Conservation (phyloP, 139 green algal genomes). For the Protoeuglena noctilucae region DNA sequence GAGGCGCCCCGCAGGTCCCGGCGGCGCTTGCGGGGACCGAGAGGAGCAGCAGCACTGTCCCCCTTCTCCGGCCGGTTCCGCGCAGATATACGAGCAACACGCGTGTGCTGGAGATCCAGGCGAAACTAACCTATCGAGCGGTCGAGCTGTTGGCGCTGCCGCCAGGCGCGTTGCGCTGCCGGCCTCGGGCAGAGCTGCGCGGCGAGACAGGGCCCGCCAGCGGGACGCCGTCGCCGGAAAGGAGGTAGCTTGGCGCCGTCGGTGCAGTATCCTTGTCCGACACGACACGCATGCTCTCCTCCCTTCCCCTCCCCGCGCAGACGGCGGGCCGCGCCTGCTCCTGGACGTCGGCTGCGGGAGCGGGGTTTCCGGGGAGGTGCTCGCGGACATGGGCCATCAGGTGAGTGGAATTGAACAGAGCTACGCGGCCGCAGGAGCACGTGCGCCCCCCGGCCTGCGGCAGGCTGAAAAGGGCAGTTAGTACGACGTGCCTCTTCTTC, state of each 20-base stretch:
- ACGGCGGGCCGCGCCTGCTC: constrained; percentile 66
- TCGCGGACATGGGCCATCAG: constrained; percentile 28
- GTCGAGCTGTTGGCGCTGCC: constrained; percentile 87
- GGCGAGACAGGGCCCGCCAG: too few species aligned
- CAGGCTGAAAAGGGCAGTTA: not conserved
- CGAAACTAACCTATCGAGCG: constrained; percentile 59
- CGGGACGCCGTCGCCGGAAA: too few species aligned
- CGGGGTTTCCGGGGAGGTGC: constrained; percentile 56
- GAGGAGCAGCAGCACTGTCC: too few species aligned
- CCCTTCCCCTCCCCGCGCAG: too few species aligned
- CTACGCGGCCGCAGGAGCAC: not conserved
- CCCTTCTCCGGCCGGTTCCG: too few species aligned
- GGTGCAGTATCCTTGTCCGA: too few species aligned
- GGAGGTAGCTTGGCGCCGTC: too few species aligned
- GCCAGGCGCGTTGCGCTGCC: too few species aligned
- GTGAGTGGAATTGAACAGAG: not conserved
- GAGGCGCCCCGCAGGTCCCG: too few species aligned
- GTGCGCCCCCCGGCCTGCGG: not conserved
- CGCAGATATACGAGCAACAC: not conserved
- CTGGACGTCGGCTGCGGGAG: constrained; percentile 92
- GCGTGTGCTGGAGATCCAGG: constrained; percentile 17
- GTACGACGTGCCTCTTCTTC: not conserved
- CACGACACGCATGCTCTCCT: too few species aligned
- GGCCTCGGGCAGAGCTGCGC: too few species aligned
- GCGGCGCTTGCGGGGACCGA: too few species aligned